Base-by-base conservation (phyloP, 2,329 filamentous ascomycete genomes). In the Atkinsonella texensis region DNA sequence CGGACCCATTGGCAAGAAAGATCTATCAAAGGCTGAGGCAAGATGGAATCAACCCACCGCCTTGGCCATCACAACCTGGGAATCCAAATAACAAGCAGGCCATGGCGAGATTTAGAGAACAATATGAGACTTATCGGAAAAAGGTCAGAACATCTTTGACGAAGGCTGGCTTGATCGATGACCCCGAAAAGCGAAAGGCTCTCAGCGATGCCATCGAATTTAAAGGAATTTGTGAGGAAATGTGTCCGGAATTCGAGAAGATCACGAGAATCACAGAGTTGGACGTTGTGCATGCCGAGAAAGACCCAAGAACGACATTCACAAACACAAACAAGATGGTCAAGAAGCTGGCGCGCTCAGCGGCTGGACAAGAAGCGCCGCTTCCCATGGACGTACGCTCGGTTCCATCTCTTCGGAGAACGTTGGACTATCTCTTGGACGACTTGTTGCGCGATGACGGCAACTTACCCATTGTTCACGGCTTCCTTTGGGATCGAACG, bases 211-310 rank as follows among this genome's bases (percentile, higher is more conserved):
- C 82, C 7, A 79, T 85, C 46, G 74, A 78, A 42, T 85, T 85
- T 60, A 81, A 81, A 61, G 82, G 82, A 13, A 83, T 81, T 45
- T 84, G 81, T 58, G 79, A 84, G 58, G 78, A 83, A 28, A 85
- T 84, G 81, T 85, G 82, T 54, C 82, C 82, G 5, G 78, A 83
- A 55, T 84, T 77, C 63, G 82, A 85, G 61, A 78, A 77, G 62
- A 74, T 83, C 35, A 77, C 73, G 48, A 74, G 81, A 54, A 83
- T 85, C 52, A 76, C 75, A 46, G 79, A 84, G 60, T 69, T 73
- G 57, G 78, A 84, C 54, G 73, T 82, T 20, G 74, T 77, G 56
- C 66, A 66, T 7, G 70, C 76, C 7, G 81, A 84, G 59, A 81
- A 78, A 58, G 70, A 72, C 51, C 56, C 65, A 1, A 57, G 60